These are phyloP conservation scores for Hibiscus mutabilis DNA, from an alignment of 345 rosid species.

Conservation along the genomic window DNA sequence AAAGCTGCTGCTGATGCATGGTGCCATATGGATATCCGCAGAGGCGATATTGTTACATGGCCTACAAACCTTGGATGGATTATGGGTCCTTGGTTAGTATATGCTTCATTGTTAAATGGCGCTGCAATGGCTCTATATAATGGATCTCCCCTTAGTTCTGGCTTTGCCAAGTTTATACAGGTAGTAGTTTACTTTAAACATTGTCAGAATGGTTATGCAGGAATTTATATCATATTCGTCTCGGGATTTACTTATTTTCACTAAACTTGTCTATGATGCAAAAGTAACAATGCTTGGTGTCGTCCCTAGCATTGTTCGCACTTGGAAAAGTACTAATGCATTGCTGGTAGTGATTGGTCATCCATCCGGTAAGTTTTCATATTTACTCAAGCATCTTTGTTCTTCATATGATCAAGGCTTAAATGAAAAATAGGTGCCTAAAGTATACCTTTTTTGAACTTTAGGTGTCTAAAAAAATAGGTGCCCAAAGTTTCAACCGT, in stretches of 20 bases:
- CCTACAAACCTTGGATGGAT: conserved; percentile 99
- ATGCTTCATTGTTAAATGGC: conserved; percentile 82
- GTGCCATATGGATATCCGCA: conserved; percentile 91
- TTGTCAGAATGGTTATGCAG: not conserved
- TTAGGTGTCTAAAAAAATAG: too few relatives aligned
- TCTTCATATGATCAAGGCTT: conserved; percentile 6
- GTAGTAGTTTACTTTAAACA: conserved; percentile 25
- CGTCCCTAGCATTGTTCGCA: conserved; percentile 87
- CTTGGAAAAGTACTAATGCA: conserved; percentile 72
- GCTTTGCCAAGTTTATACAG: conserved; percentile 95
- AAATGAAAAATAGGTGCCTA: too few relatives aligned
- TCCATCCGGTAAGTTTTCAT: conserved; percentile 61
- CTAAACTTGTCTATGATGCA: conserved; percentile 61
- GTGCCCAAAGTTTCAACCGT: too few relatives aligned
- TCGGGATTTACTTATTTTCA: not conserved
- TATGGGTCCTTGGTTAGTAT: conserved; percentile 99
- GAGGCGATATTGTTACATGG: conserved; percentile 81
- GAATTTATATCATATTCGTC: not conserved
- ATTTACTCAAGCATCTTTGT: not conserved
- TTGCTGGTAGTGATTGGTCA: conserved; percentile 88
- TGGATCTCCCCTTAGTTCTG: conserved; percentile 83
- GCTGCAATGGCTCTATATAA: conserved; percentile 86
- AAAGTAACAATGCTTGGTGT: conserved; percentile 92
- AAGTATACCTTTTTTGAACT: too few relatives aligned
- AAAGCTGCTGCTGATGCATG: conserved; percentile 98